These are phyloP conservation scores for Teunomyces panamensis DNA, from an alignment of 805 yeast genomes.

Conservation along the genomic window DNA sequence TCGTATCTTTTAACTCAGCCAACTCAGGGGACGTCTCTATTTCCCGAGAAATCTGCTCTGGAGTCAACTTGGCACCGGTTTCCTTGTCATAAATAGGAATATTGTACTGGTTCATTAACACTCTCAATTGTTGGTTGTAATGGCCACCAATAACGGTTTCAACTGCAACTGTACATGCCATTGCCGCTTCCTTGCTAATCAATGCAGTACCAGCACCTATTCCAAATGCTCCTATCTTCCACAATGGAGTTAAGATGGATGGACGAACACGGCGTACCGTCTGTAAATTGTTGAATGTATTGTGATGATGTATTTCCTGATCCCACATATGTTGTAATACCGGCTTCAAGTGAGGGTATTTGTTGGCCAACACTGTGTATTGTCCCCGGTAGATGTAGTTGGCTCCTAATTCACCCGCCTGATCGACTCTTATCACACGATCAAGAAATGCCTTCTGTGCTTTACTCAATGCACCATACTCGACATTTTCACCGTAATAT, in stretches of 20 bases:
- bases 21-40: slow-evolving; percentile 52
- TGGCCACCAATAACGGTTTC: slow-evolving; percentile 98
- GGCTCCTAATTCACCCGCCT: slow-evolving; percentile 98
- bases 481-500: slow-evolving; percentile 23
- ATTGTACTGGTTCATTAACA: slow-evolving; percentile 64
- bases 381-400: slow-evolving; percentile 92
- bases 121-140: slow-evolving; percentile 85
- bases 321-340: slow-evolving; percentile 96
- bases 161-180: slow-evolving; percentile 99
- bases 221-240: slow-evolving; percentile 88
- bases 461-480: slow-evolving; percentile 36
- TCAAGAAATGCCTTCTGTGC: slow-evolving; percentile 73
- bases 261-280: slow-evolving; percentile 81
- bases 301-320: slow-evolving; percentile 88
- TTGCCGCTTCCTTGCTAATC: slow-evolving; percentile 91
- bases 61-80: slow-evolving; percentile 26
- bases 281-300: slow-evolving; percentile 79
- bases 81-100: slow-evolving; percentile 37
- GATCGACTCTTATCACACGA: slow-evolving; percentile 84
- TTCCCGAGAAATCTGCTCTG: slow-evolving; percentile 20
- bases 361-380: slow-evolving; percentile 65
- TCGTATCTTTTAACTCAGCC: slow-evolving; percentile 52
- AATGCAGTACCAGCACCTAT: slow-evolving; percentile 86
- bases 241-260: slow-evolving; percentile 82
- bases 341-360: slow-evolving; percentile 73